These are phyloP conservation scores for Calendula officinalis DNA, from an alignment of 129 eudicot species.

Conservation along the genomic window DNA sequence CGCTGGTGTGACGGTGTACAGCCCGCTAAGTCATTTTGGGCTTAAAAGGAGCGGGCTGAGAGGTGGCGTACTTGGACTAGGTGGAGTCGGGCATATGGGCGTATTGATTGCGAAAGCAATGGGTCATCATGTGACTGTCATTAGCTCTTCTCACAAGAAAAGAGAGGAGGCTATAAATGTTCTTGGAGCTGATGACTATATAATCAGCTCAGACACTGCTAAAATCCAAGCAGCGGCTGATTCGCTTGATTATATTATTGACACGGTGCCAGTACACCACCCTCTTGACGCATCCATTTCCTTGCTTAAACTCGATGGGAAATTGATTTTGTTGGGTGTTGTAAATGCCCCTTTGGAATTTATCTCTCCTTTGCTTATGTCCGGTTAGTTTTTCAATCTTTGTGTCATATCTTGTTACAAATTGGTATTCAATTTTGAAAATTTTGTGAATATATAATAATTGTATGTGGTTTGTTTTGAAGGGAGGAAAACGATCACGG, in stretches of 20 bases:
- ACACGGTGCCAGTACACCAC: conserved; percentile 68
- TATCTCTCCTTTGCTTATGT: conserved; percentile 71
- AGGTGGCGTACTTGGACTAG: conserved; percentile 89
- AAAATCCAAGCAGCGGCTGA: conserved; percentile 53
- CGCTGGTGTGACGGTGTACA: conserved; percentile 92
- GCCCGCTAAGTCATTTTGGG: conserved; percentile 87
- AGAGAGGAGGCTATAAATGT: conserved; percentile 71
- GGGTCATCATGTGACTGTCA: conserved; percentile 93
- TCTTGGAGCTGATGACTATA: conserved; percentile 79
- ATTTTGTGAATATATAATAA: not conserved
- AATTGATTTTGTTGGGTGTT: conserved; percentile 78
- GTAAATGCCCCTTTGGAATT: conserved; percentile 67
- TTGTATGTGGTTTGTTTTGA: not conserved
- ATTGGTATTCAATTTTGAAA: not conserved
- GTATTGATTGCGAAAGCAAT: conserved; percentile 84
- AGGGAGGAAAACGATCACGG: conserved; percentile 89
- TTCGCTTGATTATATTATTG: conserved; percentile 82
- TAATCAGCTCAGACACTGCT: conserved; percentile 62
- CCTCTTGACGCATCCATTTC: conserved; percentile 79
- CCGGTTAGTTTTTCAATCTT: conserved; percentile 41
- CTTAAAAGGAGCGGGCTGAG: conserved; percentile 58
- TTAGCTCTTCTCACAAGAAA: conserved; percentile 78
- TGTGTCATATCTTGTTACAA: not conserved
- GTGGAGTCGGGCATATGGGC: conserved; percentile 99
- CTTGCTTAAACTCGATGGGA: conserved; percentile 74